Evolutionary conservation across 1,284 basidiomycete species (phyloP).

Genomic region (Peniophora sp.): DNA sequence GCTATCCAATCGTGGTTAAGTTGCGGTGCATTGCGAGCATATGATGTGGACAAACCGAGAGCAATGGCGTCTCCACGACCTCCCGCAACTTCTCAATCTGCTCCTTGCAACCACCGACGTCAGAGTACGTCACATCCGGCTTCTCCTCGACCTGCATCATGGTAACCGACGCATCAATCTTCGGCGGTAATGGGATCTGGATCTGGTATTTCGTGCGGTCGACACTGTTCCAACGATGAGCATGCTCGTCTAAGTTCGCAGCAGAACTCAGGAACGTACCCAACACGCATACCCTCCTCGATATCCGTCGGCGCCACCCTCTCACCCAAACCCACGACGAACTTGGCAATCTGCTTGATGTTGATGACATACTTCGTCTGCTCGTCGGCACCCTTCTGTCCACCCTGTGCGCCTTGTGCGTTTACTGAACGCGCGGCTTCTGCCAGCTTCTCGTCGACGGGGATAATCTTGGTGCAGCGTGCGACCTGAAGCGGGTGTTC

Average conservation of each 20-base stretch:
- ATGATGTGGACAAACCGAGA: constrained; percentile 75
- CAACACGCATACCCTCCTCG: constrained; percentile 99
- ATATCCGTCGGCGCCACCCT: constrained; percentile 97
- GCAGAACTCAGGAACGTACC: constrained; percentile 48
- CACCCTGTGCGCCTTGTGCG: constrained; percentile 66
- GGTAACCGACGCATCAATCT: constrained; percentile 98
- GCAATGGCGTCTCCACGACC: constrained; percentile 96
- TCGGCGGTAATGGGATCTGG: constrained; percentile 98
- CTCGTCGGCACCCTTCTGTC: constrained; percentile 89
- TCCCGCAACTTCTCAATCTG: constrained; percentile 99
- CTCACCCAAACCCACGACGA: constrained; percentile 95
- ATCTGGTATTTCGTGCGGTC: constrained; percentile 98
- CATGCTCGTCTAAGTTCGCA: neutral
- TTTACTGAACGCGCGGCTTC: constrained; percentile 69
- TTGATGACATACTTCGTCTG: constrained; percentile 99
- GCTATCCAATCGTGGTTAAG: constrained; percentile 43
- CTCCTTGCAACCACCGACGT: constrained; percentile 98
- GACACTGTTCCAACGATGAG: constrained; percentile 39
- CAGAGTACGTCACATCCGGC: constrained; percentile 97
- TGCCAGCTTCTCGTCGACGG: constrained; percentile 64
- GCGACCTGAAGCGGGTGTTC: constrained; percentile 96
- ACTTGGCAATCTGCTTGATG: constrained; percentile 99
- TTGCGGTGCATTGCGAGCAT: too few relatives aligned
- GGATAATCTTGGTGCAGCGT: constrained; percentile 97
- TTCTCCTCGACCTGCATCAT: constrained; percentile 99